Conservation (phyloP, 2,329 filamentous ascomycete genomes). For the Sporothrix curviconia region DNA sequence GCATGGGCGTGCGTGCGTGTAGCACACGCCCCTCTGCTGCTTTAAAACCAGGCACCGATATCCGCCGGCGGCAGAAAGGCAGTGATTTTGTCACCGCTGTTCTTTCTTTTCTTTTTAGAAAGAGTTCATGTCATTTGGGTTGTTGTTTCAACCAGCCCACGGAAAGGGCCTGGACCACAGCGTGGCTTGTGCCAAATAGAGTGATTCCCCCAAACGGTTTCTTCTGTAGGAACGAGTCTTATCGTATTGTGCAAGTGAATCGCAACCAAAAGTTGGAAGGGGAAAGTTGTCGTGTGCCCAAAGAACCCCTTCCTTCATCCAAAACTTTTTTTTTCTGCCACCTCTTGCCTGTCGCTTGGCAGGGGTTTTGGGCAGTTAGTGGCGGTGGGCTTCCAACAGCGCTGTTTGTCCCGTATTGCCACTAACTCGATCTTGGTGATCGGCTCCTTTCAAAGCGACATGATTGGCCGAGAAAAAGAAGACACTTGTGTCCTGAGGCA, state of each 20-base stretch:
- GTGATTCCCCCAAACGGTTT: background rate
- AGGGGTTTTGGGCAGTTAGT: constrained; percentile 2
- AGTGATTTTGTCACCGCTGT: background rate
- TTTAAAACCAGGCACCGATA: background rate
- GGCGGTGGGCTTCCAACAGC: too few relatives aligned
- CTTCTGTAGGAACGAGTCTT: too few relatives aligned
- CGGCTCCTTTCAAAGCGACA: background rate
- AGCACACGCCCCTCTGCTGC: too few relatives aligned
- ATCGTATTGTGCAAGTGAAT: too few relatives aligned
- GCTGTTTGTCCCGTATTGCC: background rate
- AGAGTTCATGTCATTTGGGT: too few relatives aligned
- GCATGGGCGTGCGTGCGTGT: too few relatives aligned
- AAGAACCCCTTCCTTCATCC: background rate
- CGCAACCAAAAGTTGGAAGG: too few relatives aligned
- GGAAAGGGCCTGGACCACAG: too few relatives aligned
- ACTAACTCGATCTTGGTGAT: constrained; percentile 1
- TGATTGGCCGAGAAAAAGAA: background rate
- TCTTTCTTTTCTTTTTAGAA: background rate
- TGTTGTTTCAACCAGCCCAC: background rate
- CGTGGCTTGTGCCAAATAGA: too few relatives aligned
- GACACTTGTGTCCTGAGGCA: background rate
- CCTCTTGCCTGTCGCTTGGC: background rate
- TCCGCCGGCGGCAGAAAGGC: background rate
- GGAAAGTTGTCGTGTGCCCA: background rate
- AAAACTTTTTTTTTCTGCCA: background rate